Evolutionary conservation across 163 green algal genomes (phyloP).

Genomic region (Scenedesmus sp.): DNA sequence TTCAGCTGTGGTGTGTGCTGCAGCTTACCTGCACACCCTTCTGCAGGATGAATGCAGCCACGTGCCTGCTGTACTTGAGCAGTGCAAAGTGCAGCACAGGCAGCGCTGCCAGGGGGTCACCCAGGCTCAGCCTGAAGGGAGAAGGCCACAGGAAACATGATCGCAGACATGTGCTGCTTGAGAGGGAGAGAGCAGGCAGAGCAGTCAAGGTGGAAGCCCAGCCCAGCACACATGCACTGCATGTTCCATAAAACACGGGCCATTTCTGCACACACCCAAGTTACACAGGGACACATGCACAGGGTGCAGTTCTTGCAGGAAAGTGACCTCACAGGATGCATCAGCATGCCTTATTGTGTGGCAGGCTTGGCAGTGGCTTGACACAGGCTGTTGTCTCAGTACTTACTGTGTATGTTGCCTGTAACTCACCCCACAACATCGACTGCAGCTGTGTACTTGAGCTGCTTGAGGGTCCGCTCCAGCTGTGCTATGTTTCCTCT

Average conservation of each 20-base stretch:
- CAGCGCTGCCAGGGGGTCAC: conserved; percentile 72
- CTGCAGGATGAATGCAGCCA: conserved; percentile 62
- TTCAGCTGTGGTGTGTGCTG: background rate
- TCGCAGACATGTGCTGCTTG: background rate
- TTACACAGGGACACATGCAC: background rate
- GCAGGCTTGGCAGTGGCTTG: background rate
- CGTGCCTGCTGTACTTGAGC: conserved; percentile 75
- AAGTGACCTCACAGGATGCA: background rate
- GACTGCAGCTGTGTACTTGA: conserved; percentile 64
- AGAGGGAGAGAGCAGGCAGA: too few species aligned
- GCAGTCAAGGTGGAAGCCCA: too few species aligned
- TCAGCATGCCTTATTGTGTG: too few species aligned
- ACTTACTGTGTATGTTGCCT: background rate
- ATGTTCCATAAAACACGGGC: too few species aligned
- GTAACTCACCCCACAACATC: conserved; percentile 71
- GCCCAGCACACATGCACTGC: too few species aligned
- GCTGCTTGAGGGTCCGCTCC: conserved; percentile 60
- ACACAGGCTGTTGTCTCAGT: background rate
- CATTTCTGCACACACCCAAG: background rate
- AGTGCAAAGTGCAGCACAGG: conserved; percentile 75
- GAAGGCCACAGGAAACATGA: background rate
- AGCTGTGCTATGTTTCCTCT: conserved; percentile 66
- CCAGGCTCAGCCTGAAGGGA: conserved; percentile 66
- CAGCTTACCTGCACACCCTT: conserved; percentile 73
- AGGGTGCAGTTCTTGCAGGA: background rate